Percentiles rank a stretch among this genome's conserved stretches.
Evolutionary conservation across 2,329 filamentous ascomycete species (phyloP).

Genomic region (Colletotrichum horii): DNA sequence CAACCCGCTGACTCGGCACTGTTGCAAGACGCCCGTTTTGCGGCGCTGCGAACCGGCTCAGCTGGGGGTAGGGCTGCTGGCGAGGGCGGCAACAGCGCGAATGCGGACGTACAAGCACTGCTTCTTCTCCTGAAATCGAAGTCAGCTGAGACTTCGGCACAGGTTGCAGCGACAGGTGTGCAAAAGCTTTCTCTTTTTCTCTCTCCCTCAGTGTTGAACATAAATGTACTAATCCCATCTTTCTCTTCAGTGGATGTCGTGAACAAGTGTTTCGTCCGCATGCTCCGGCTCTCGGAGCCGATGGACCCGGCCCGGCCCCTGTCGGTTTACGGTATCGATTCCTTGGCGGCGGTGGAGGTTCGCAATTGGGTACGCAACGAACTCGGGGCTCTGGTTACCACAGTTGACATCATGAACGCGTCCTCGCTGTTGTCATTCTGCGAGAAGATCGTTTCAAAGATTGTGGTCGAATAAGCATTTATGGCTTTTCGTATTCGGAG

Average conservation of each 20-base stretch:
- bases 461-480: not conserved
- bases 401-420: conserved; percentile 33
- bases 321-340: conserved; percentile 33
- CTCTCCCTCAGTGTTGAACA: not conserved
- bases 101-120: not conserved
- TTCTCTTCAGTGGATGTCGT: not conserved
- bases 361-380: conserved; percentile 29
- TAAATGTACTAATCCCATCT: not conserved
- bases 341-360: conserved; percentile 33
- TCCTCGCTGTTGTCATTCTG: conserved; percentile 26
- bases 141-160: not conserved
- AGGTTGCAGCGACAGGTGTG: not conserved
- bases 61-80: not conserved
- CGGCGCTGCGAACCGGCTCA: not conserved
- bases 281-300: conserved; percentile 26
- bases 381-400: conserved; percentile 29
- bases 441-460: conserved; percentile 27
- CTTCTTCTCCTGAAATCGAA: not conserved
- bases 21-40: not conserved
- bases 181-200: not conserved
- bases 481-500: not conserved
- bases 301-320: conserved; percentile 30
- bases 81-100: not conserved
- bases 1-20: conserved; percentile 16
- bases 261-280: not conserved